These are phyloP conservation scores for Suhomyces sp. DNA, from an alignment of 805 yeast genomes.

Conservation along the genomic window DNA sequence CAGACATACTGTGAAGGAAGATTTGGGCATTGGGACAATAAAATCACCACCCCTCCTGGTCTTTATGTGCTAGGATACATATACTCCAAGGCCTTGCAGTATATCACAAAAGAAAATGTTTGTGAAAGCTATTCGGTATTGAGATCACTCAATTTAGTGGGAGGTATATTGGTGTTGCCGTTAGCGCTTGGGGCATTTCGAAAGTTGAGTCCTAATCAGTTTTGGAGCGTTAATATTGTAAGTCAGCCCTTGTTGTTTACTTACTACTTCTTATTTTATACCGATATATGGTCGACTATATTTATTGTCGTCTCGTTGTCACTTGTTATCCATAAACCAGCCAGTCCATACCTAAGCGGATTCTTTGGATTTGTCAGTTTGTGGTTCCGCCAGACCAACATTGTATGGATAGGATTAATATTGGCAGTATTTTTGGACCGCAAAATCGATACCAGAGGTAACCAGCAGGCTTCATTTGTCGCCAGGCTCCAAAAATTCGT, in stretches of 20 bases:
- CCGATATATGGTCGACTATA: constrained; percentile 90
- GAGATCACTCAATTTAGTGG: constrained; percentile 58
- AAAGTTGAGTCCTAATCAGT: constrained; percentile 14
- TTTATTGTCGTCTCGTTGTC: constrained; percentile 57
- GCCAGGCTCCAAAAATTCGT: constrained; percentile 13
- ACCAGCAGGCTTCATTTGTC: constrained; percentile 25
- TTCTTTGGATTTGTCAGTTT: constrained; percentile 60
- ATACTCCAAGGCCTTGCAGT: constrained; percentile 36
- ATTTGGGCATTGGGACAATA: constrained; percentile 74
- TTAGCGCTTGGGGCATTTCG: constrained; percentile 31
- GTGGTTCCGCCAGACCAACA: constrained; percentile 85
- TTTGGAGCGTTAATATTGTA: constrained; percentile 27
- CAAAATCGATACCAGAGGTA: constrained; percentile 18
- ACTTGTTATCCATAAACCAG: constrained; percentile 33
- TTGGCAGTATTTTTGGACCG: constrained; percentile 54
- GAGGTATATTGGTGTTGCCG: constrained; percentile 58
- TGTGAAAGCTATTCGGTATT: constrained; percentile 21
- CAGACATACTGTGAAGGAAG: constrained; percentile 58
- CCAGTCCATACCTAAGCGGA: constrained; percentile 40
- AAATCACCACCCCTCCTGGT: constrained; percentile 97
- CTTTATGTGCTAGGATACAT: constrained; percentile 53
- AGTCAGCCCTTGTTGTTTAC: constrained; percentile 71
- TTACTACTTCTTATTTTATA: constrained; percentile 77
- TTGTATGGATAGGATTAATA: constrained; percentile 75
- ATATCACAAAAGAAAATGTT: constrained; percentile 22